Evolutionary conservation across 257 asterid species (phyloP), one percentile per base, ranked within the genome.

Genomic region (Scutellaria barbata): DNA sequence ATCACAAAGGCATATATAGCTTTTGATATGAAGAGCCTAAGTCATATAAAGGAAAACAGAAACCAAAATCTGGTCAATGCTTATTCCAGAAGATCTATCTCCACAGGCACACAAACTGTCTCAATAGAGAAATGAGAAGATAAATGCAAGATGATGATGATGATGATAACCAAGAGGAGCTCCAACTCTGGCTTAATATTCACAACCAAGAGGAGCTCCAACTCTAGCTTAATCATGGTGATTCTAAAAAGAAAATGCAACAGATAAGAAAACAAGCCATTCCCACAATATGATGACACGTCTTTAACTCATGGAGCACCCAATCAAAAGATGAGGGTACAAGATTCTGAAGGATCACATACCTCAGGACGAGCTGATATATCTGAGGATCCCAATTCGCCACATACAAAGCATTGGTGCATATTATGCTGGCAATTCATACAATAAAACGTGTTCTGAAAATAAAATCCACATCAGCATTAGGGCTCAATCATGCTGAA

Each of bases 331-430:
- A 63, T 69, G 66, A 39, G 14, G 50, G 35, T 10, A 55, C 53
- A 63, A 20, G 10, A 56, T 14, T 3, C 5, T n/a, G 33, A 77
- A 60, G 58, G 43, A 68, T 62, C 40, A 25, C 78, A 63, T 78
- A 92, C 98, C 96, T 89, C 92, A 43, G 94, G 87, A 71, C 88
- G 84, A 66, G 92, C 4, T 30, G 35, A 83, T 75, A 84, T 87
- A 85, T 92, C 91, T 53, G 98, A 92, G 45, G 92, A 90, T 56
- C 98, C 98, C 81, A 92, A 77, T 73, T 90, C 39, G 66, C 98
- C 96, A 72, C 96, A 92, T 59, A 82, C 90, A 78, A 77, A 90
- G 87, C 98, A 92, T 66, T 86, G 92, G 74, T 92, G 98, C 78
- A 69, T 84, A 68, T 90, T 87, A 70, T 81, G 73, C 80, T 78